phyloP scores from a whole-genome alignment of 2,329 filamentous ascomycete genomes.

The Fusarium domesticum region DNA sequence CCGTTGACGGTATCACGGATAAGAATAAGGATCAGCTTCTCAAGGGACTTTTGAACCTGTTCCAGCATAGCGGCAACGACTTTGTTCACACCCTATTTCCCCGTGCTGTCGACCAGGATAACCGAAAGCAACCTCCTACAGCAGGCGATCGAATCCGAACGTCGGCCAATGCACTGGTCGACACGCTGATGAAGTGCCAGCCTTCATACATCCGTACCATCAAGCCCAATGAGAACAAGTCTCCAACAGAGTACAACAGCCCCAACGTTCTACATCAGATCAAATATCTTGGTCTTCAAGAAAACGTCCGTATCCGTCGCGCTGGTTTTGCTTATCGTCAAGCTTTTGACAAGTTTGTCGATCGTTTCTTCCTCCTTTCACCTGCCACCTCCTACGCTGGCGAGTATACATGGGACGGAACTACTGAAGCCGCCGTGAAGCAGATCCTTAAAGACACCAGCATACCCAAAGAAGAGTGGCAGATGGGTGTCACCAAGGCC shows the following conservation, averaged over 20 bases:
- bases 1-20: conserved; percentile 94
- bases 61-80: conserved; percentile 75
- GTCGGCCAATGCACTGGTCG: conserved; percentile 91
- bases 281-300: conserved; percentile 98
- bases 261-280: conserved; percentile 95
- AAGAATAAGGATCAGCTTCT: conserved; percentile 98
- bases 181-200: conserved; percentile 94
- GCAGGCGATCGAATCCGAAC: conserved; percentile 94
- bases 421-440: conserved; percentile 79
- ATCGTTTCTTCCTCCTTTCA: conserved; percentile 92
- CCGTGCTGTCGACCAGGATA: conserved; percentile 89
- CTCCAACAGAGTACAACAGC: conserved; percentile 84
- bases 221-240: conserved; percentile 99
- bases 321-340: conserved; percentile 97
- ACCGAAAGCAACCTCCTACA: conserved; percentile 88
- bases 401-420: conserved; percentile 93
- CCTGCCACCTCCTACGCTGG: conserved; percentile 94
- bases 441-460: conserved; percentile 96
- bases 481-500: conserved; percentile 93
- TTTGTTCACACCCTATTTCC: conserved; percentile 92
- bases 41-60: conserved; percentile 87
- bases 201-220: conserved; percentile 98
- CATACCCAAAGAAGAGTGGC: conserved; percentile 92
- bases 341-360: conserved; percentile 96
- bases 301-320: conserved; percentile 95